phyloP scores from a whole-genome alignment of 306 rosid genomes.

The Sechiopsis laciniata region DNA sequence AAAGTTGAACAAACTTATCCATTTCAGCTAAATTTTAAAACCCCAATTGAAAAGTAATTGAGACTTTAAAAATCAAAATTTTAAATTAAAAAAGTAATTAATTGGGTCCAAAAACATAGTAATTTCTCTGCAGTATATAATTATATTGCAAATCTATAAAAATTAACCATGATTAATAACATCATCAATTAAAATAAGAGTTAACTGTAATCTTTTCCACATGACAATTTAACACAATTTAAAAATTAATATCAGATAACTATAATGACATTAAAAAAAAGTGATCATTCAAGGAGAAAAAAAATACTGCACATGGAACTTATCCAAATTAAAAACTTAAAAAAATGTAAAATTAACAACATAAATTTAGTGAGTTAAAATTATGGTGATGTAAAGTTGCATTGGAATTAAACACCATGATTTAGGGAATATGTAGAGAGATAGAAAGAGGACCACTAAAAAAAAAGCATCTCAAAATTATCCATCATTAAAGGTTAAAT shows the following conservation, averaged over 20 bases:
- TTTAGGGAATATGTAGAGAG: slow-evolving; percentile 5
- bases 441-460: slow-evolving; percentile 8
- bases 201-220: not conserved
- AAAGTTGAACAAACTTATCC: not conserved
- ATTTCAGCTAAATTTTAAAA: not conserved
- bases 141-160: not conserved
- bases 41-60: not conserved
- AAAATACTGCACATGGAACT: not conserved
- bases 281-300: not conserved
- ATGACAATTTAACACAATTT: not conserved
- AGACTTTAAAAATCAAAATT: not conserved
- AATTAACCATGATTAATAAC: not conserved
- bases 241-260: not conserved
- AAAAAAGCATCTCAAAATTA: not conserved
- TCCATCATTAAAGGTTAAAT: not conserved
- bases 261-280: not conserved
- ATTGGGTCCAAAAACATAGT: not conserved
- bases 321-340: not conserved
- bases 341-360: not conserved
- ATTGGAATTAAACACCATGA: slow-evolving; percentile 7
- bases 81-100: not conserved
- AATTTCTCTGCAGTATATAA: not conserved
- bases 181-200: not conserved
- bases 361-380: not conserved
- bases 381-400: not conserved